phyloP scores from a whole-genome alignment of 2,329 filamentous ascomycete species.

The Bertia moriformis region DNA sequence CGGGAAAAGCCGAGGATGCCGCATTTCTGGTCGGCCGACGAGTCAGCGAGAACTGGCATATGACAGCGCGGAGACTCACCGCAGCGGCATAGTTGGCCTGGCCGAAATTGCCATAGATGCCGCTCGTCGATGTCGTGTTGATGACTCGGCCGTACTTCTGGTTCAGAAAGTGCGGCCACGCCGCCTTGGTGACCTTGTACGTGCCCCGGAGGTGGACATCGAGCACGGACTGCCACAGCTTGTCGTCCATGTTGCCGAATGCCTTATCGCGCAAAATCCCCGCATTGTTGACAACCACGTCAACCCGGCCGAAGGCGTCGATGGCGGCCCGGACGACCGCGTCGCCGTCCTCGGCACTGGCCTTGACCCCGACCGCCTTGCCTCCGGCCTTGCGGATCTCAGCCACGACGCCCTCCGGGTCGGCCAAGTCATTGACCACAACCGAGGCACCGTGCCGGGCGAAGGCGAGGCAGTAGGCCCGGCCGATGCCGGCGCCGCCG shows the following conservation, averaged over 20 bases:
- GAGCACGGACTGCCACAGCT: conserved; percentile 80
- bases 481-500: conserved; percentile 78
- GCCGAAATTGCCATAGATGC: conserved; percentile 98
- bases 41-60: neutral
- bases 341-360: conserved; percentile 84
- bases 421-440: conserved; percentile 88
- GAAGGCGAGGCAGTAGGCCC: conserved; percentile 77
- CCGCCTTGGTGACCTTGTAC: conserved; percentile 92
- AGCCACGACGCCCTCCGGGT: conserved; percentile 78
- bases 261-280: conserved; percentile 97
- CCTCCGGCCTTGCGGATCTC: conserved; percentile 86
- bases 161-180: conserved; percentile 94
- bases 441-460: conserved; percentile 71
- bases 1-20: conserved; percentile 93
- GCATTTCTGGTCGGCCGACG: conserved; percentile 45
- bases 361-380: conserved; percentile 83
- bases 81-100: conserved; percentile 94
- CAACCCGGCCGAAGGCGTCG: conserved; percentile 81
- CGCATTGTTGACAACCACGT: conserved; percentile 94
- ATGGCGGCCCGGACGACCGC: conserved; percentile 83
- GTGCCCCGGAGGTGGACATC: conserved; percentile 87
- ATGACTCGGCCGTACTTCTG: conserved; percentile 96
- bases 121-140: conserved; percentile 92
- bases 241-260: conserved; percentile 93
- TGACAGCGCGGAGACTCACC: conserved; percentile 28